phyloP scores from a whole-genome alignment of 169 alveolate genomes.

The Plasmodium gaboni region DNA sequence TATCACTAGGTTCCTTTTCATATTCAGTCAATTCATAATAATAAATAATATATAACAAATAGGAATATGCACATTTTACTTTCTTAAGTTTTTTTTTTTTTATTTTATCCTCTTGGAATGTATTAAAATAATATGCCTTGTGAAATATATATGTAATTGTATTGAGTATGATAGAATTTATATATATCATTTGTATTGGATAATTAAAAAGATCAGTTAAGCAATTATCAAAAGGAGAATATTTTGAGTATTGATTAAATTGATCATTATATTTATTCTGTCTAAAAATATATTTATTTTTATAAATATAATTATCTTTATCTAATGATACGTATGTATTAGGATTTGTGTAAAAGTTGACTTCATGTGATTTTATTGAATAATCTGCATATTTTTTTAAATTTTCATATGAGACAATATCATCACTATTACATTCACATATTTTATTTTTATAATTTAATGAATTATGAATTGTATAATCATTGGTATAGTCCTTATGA shows the following conservation, averaged over 20 bases:
- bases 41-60: conserved; percentile 42
- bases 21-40: conserved; percentile 31
- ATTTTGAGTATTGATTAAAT: conserved; percentile 14
- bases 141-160: conserved; percentile 56
- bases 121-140: conserved; percentile 34
- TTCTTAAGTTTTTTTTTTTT: conserved; percentile 29
- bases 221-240: conserved; percentile 49
- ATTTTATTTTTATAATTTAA: background rate
- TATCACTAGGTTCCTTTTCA: no score
- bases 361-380: conserved; percentile 10
- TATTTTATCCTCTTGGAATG: conserved; percentile 30
- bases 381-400: conserved; percentile 29
- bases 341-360: conserved; percentile 20
- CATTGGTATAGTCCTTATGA: background rate
- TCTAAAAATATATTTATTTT: conserved; percentile 26
- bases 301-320: conserved; percentile 44
- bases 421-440: background rate
- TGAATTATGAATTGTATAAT: background rate
- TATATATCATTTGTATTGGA: conserved; percentile 43
- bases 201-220: conserved; percentile 59
- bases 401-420: conserved; percentile 18
- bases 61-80: conserved; percentile 36
- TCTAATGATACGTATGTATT: conserved; percentile 52
- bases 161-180: conserved; percentile 52
- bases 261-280: background rate